phyloP scores from a whole-genome alignment of 805 yeast species.

The Candida patagonica region DNA sequence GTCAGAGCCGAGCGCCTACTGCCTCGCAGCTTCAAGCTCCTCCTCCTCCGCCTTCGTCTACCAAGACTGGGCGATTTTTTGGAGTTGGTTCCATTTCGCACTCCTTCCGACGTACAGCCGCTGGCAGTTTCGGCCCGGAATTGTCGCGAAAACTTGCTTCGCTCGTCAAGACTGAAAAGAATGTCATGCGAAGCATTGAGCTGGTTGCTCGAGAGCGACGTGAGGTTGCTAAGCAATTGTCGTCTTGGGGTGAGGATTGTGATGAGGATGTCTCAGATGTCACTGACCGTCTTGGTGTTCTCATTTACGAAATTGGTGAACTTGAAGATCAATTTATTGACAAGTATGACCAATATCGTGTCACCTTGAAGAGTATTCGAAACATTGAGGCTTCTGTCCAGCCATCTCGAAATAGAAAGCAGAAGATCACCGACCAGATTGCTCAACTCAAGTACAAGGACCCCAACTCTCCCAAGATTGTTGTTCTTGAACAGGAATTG shows the following conservation, averaged over 20 bases:
- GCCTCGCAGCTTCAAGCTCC: conserved; percentile 92
- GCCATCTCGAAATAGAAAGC: conserved; percentile 97
- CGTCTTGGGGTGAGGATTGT: conserved; percentile 95
- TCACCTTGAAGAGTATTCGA: conserved; percentile 87
- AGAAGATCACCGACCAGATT: conserved; percentile 93
- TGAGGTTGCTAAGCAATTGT: conserved; percentile 93
- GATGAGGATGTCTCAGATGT: conserved; percentile 96
- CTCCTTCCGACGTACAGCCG: conserved; percentile 61
- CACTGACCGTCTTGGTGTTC: conserved; percentile 94
- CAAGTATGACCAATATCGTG: conserved; percentile 96
- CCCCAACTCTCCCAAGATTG: conserved; percentile 93
- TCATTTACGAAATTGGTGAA: conserved; percentile 93
- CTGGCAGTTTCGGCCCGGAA: conserved; percentile 93
- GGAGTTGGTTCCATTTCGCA: conserved; percentile 57
- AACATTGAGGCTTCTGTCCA: conserved; percentile 97
- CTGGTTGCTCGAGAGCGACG: conserved; percentile 88
- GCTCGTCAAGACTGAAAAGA: conserved; percentile 92
- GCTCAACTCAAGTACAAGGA: conserved; percentile 97
- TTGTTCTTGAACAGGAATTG: conserved; percentile 93
- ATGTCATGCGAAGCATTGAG: conserved; percentile 89
- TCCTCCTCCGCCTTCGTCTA: conserved; percentile 89
- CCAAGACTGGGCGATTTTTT: conserved; percentile 76
- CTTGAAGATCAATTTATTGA: conserved; percentile 97
- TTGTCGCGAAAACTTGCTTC: conserved; percentile 84
- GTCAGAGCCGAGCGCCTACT: conserved; percentile 93